These are phyloP conservation scores for Pilatotrama ljubarskyi DNA, from an alignment of 768 basidiomycete genomes.

Conservation along the genomic window DNA sequence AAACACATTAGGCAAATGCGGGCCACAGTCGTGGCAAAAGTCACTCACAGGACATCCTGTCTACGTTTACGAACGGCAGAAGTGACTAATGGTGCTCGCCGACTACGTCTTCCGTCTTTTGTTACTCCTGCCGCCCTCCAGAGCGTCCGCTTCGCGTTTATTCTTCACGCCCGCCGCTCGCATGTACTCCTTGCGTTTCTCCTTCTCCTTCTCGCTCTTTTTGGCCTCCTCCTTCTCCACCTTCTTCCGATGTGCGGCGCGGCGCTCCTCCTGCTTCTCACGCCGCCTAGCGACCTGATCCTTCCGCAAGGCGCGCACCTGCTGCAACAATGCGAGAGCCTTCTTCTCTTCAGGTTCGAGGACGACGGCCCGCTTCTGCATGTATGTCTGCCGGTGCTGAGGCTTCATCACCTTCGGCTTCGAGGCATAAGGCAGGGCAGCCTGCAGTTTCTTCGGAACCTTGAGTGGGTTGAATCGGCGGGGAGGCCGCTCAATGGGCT, in stretches of 20 bases:
- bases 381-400: slow-evolving; percentile 76
- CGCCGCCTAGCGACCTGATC: slow-evolving; percentile 78
- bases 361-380: slow-evolving; percentile 93
- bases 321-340: slow-evolving; percentile 88
- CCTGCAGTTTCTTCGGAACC: slow-evolving; percentile 88
- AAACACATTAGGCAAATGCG: background rate
- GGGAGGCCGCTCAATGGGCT: slow-evolving; percentile 71
- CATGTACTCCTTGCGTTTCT: slow-evolving; percentile 79
- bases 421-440: slow-evolving; percentile 85
- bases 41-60: background rate
- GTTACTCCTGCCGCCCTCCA: slow-evolving; percentile 50
- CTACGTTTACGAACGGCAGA: no score
- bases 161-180: slow-evolving; percentile 66
- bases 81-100: background rate
- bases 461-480: slow-evolving; percentile 91
- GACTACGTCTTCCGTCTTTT: slow-evolving; percentile 43
- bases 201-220: slow-evolving; percentile 69
- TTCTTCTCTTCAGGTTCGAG: slow-evolving; percentile 95
- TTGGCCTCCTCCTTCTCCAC: slow-evolving; percentile 65
- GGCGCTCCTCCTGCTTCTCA: slow-evolving; percentile 86
- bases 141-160: slow-evolving; percentile 61
- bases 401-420: slow-evolving; percentile 85
- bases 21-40: background rate
- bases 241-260: slow-evolving; percentile 67
- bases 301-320: slow-evolving; percentile 89